phyloP scores from a whole-genome alignment of 768 basidiomycete species.

The Flagelloscypha sp. region DNA sequence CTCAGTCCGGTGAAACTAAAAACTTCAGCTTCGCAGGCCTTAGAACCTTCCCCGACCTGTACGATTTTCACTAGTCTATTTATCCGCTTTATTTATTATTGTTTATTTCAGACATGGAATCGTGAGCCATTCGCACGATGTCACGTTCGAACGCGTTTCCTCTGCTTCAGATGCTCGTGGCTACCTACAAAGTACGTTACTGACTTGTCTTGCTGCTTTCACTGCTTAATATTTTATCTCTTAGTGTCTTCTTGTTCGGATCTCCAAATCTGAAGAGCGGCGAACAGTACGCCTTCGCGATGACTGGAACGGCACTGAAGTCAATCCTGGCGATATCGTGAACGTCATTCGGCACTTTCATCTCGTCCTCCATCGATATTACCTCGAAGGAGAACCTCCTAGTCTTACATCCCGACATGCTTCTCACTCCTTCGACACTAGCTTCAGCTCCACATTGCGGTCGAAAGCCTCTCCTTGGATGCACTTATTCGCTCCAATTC shows the following conservation, averaged over 20 bases:
- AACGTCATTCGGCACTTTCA: constrained; percentile 57
- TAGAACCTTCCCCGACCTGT: neutral
- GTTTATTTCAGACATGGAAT: constrained; percentile 16
- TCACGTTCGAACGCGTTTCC: too few relatives aligned
- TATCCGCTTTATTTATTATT: neutral
- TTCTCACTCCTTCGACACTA: constrained; percentile 85
- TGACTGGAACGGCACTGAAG: constrained; percentile 66
- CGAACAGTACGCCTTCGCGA: constrained; percentile 58
- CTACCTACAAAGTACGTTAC: constrained; percentile 26
- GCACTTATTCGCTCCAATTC: constrained; percentile 49
- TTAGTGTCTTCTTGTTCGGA: constrained; percentile 45
- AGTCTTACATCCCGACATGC: constrained; percentile 86
- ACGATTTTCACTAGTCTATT: neutral
- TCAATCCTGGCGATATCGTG: constrained; percentile 67
- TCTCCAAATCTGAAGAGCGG: constrained; percentile 28
- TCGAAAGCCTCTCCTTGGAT: constrained; percentile 79
- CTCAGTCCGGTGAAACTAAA: constrained; percentile 42
- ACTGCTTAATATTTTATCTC: constrained; percentile 1
- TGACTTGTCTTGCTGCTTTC: neutral
- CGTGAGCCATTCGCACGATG: constrained; percentile 47
- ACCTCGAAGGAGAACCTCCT: constrained; percentile 60
- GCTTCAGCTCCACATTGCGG: constrained; percentile 76
- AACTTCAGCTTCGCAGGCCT: constrained; percentile 15
- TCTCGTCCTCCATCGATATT: constrained; percentile 45
- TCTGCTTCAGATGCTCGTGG: constrained; percentile 42